These are phyloP conservation scores for Suhomyces xylopsoci DNA, from an alignment of 805 yeast species.

Conservation along the genomic window DNA sequence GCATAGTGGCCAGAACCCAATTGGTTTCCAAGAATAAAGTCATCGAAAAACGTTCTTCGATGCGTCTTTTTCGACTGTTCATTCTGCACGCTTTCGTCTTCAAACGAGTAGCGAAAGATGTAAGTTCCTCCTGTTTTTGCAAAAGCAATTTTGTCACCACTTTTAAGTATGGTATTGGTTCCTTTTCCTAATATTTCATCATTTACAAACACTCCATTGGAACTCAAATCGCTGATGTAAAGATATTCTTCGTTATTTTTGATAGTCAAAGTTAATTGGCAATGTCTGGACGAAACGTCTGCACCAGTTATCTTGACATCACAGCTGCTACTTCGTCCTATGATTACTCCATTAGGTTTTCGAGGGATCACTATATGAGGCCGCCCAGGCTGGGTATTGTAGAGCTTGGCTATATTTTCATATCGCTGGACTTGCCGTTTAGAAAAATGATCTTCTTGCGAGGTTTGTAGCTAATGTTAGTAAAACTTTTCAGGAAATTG, in stretches of 20 bases:
- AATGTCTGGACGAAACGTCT: constrained; percentile 67
- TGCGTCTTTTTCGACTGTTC: constrained; percentile 14
- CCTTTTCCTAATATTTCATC: constrained; percentile 51
- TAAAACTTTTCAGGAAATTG: not conserved
- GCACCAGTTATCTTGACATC: constrained; percentile 51
- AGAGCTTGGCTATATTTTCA: constrained; percentile 21
- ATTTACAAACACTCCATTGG: constrained; percentile 69
- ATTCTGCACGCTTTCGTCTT: constrained; percentile 22
- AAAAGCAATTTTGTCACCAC: constrained; percentile 63
- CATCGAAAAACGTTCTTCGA: constrained; percentile 50
- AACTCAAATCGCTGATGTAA: constrained; percentile 53
- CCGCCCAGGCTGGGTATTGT: constrained; percentile 16
- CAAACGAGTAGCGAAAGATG: constrained; percentile 44
- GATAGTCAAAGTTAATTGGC: constrained; percentile 46
- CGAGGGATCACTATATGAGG: constrained; percentile 23
- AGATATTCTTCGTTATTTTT: constrained; percentile 32
- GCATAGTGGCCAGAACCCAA: constrained; percentile 81
- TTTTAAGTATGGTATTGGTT: constrained; percentile 47
- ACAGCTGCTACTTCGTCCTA: constrained; percentile 61
- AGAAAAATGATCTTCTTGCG: constrained; percentile 5
- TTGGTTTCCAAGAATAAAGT: constrained; percentile 53
- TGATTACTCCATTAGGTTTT: constrained; percentile 24
- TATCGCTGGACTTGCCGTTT: constrained; percentile 19
- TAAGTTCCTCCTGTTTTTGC: constrained; percentile 51
- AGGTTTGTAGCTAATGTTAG: not conserved